These are phyloP conservation scores for Ceratocystis cubensis DNA, from an alignment of 2,329 filamentous ascomycete genomes.

Conservation along the genomic window DNA sequence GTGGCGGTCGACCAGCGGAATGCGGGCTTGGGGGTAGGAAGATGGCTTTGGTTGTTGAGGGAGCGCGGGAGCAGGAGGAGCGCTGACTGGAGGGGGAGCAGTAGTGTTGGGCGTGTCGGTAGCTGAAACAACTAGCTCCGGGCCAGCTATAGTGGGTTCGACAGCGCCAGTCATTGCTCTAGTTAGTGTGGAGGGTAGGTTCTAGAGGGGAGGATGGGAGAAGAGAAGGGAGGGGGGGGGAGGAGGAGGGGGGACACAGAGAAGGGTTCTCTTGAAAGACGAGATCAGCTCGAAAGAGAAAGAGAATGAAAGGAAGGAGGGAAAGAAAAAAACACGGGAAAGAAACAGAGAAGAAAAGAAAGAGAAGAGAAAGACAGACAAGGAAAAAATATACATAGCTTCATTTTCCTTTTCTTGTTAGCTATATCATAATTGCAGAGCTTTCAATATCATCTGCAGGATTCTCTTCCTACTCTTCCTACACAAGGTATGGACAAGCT, in stretches of 20 bases:
- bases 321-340: neutral
- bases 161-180: conserved; percentile 7
- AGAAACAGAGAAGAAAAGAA: neutral
- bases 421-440: conserved; percentile 9
- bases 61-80: neutral
- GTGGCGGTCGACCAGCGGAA: conserved; percentile 27
- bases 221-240: neutral
- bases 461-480: neutral
- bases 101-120: neutral
- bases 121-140: conserved; percentile 5
- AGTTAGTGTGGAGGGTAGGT: neutral
- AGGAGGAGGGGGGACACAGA: neutral
- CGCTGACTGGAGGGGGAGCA: neutral
- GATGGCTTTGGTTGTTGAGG: neutral
- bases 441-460: conserved; percentile 2
- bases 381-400: no score
- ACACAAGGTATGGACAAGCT: neutral
- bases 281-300: neutral
- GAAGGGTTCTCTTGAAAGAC: neutral
- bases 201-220: neutral
- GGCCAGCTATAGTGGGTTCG: neutral
- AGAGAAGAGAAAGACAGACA: neutral
- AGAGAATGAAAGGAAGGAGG: neutral
- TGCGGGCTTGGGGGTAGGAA: conserved; percentile 9
- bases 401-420: no score